Percentiles rank a stretch among this genome's conserved stretches.
Conservation (phyloP, 495 filamentous ascomycete genomes). For the Aspergillus homomorphus region DNA sequence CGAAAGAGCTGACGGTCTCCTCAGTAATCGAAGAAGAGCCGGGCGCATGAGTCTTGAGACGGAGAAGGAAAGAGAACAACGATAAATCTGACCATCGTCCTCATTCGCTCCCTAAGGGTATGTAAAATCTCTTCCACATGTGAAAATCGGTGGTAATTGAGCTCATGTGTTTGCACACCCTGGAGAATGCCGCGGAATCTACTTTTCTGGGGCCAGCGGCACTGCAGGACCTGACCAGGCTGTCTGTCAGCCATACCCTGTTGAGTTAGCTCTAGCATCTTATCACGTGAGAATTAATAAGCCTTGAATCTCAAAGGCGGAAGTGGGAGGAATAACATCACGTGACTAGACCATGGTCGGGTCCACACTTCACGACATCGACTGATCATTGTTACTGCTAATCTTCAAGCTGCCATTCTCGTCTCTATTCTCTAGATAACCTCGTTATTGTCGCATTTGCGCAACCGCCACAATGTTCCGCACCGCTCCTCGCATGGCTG, state of each 20-base stretch:
- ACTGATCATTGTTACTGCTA: constrained; percentile 22
- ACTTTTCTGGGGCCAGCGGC: constrained; percentile 16
- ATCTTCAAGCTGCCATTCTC: constrained; percentile 25
- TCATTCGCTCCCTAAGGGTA: constrained; percentile 5
- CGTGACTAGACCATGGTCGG: constrained; percentile 29
- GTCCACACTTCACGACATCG: constrained; percentile 36
- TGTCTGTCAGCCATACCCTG: constrained; percentile 26
- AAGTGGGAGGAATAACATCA: constrained; percentile 37
- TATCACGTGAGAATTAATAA: constrained; percentile 31
- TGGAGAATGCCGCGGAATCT: constrained; percentile 11
- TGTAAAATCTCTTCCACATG: constrained; percentile 7
- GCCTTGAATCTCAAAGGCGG: constrained; percentile 28
- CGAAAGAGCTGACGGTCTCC: constrained; percentile 51
- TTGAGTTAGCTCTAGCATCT: constrained; percentile 10
- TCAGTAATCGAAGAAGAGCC: constrained; percentile 52
- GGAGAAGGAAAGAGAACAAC: constrained; percentile 16
- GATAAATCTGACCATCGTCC: constrained; percentile 30
- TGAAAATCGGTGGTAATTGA: constrained; percentile 3
- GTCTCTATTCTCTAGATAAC: constrained; percentile 22
- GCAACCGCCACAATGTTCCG: constrained; percentile 46
- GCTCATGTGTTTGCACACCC: not conserved
- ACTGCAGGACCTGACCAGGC: constrained; percentile 5
- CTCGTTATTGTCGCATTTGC: constrained; percentile 25
- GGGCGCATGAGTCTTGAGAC: constrained; percentile 45
- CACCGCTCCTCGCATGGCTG: constrained; percentile 47